Evolutionary conservation across 106 monocot species (phyloP), one percentile per base, ranked within the genome.

Genomic region (Dioscorea dumetorum): DNA sequence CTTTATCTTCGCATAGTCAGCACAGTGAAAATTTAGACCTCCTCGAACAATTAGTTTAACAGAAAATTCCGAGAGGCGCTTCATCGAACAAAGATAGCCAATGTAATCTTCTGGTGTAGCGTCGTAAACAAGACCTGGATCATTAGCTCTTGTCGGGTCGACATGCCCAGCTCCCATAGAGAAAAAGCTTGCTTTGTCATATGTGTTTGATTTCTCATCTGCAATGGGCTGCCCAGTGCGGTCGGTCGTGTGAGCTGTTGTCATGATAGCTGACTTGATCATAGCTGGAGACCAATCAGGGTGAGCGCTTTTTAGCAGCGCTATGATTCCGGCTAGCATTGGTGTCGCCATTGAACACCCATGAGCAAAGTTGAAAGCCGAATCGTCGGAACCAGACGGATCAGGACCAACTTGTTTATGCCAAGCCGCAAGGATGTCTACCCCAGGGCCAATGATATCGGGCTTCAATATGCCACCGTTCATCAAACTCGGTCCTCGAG

Each of bases 81-180:
- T 16, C 17, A 67, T 10, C 5, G 66, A 66, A 48, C 84, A 80
- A 19, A 84, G 57, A 65, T 76, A 73, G 12, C 31, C 31, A 14
- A 79, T 33, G 63, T 83, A 78, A 14, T 78, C 78, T 2, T 78
- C 35, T 2, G 78, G 54, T 18, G 11, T 1, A 66, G 62, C 32
- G 66, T 83, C 70, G 28, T 83, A 83, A 5, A 83, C 62, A 1
- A 78, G 70, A 0, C 82, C 70, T 10, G 78, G 74, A 21, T 78
- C 23, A 1, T 23, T 58, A 8, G 83, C 83, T 63, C 18, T 62
- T 35, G 16, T 15, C 8, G 75, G 67, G 41, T 84, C 15, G 4
- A 84, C 69, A 28, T 80, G 80, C 0, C 84, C 84, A 5, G 83
- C 70, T 0, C 83, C 83, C 22, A 31, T 71, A 1, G 70, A 75